Conservation (phyloP, 2,329 filamentous ascomycete genomes). For the Aspergillus niger region DNA sequence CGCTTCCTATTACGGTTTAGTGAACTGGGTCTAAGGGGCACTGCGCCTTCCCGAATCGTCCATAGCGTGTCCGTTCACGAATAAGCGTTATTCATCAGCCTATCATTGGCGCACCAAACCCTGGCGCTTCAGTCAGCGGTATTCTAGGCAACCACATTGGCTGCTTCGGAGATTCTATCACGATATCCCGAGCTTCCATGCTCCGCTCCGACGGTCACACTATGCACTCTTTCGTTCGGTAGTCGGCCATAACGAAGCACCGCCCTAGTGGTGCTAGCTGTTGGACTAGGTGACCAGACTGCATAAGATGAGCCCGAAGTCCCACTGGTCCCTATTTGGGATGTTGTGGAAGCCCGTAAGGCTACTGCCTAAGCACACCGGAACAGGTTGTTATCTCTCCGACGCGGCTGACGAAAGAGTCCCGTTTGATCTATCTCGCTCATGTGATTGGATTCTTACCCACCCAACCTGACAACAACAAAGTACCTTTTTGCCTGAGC, state of each 20-base stretch:
- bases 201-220: neutral
- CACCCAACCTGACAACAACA: neutral
- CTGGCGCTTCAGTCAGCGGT: conserved; percentile 20
- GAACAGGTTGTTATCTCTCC: conserved; percentile 23
- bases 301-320: neutral
- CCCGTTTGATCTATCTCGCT: conserved; percentile 18
- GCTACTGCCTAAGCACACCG: conserved; percentile 9
- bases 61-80: conserved; percentile 21
- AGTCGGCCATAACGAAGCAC: conserved; percentile 1
- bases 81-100: conserved; percentile 30
- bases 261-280: conserved; percentile 1
- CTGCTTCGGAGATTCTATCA: conserved; percentile 6
- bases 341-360: neutral
- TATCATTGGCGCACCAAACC: conserved; percentile 25
- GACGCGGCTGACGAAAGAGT: conserved; percentile 16
- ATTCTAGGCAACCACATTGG: conserved; percentile 22
- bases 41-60: conserved; percentile 24
- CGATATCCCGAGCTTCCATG: conserved; percentile 10
- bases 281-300: neutral
- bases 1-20: conserved; percentile 30
- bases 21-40: conserved; percentile 20
- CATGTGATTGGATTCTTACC: conserved; percentile 14
- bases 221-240: neutral
- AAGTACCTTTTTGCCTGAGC: neutral
- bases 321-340: neutral